A percentile compares a stretch with the other conserved stretches of the same genome.
These are phyloP conservation scores for Tephrocybe sp. DNA, from an alignment of 768 basidiomycete species.

Conservation along the genomic window DNA sequence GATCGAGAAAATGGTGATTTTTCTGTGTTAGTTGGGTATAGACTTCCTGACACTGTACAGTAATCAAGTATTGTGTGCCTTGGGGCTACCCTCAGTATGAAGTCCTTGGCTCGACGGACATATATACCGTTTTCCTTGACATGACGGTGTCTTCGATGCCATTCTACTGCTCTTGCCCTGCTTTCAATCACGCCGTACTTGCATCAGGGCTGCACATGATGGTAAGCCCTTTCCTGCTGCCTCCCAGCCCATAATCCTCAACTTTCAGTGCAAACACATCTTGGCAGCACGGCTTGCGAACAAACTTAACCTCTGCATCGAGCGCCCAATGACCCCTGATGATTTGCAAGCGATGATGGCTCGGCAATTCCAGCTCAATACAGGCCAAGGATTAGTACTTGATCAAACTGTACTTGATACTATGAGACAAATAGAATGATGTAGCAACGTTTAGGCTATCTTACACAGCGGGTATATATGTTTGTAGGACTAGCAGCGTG, in stretches of 20 bases:
- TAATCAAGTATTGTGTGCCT: conserved; percentile 55
- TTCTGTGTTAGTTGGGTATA: background rate
- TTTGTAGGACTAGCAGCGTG: conserved; percentile 1
- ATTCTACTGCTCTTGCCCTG: conserved; percentile 73
- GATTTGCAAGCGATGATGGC: conserved; percentile 45
- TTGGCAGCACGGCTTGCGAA: conserved; percentile 64
- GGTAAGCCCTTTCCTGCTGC: conserved; percentile 36
- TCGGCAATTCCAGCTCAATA: conserved; percentile 27
- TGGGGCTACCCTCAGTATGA: conserved; percentile 63
- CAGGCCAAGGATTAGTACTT: background rate
- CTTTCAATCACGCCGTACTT: conserved; percentile 65
- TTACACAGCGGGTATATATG: conserved; percentile 1
- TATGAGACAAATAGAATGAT: background rate
- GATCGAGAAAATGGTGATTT: conserved; percentile 64
- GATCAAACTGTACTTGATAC: background rate
- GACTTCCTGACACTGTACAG: conserved; percentile 28
- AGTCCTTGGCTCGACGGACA: conserved; percentile 63
- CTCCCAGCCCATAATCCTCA: background rate
- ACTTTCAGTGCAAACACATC: conserved; percentile 74
- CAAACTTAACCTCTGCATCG: conserved; percentile 46
- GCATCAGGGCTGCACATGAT: conserved; percentile 58
- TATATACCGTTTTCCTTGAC: conserved; percentile 55
- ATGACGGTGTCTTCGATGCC: conserved; percentile 35
- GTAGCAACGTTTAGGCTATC: background rate
- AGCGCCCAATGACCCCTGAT: conserved; percentile 43